Evolutionary conservation across 805 yeast species (phyloP).

Genomic region (Tetrapisispora iriomotensis): DNA sequence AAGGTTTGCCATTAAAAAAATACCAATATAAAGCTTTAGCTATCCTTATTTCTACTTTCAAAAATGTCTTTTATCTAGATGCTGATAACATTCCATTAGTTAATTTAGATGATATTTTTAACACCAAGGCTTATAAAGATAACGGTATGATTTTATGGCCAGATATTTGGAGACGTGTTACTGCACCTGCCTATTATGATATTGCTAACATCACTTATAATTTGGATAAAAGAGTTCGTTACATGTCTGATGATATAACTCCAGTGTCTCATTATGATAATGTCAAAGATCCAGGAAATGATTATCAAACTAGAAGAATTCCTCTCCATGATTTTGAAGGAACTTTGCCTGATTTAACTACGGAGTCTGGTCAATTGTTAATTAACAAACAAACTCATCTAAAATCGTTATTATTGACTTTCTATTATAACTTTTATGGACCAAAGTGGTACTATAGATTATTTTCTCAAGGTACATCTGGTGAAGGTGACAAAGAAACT

Average conservation of each 20-base stretch:
- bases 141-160: conserved; percentile 63
- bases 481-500: conserved; percentile 77
- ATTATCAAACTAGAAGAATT: conserved; percentile 21
- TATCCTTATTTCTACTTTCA: conserved; percentile 63
- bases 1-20: conserved; percentile 34
- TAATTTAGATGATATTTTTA: conserved; percentile 38
- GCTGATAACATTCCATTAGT: conserved; percentile 57
- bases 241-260: conserved; percentile 19
- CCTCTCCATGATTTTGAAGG: conserved; percentile 54
- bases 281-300: conserved; percentile 2
- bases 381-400: conserved; percentile 52
- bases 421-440: conserved; percentile 59
- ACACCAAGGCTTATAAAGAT: conserved; percentile 35
- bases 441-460: conserved; percentile 59
- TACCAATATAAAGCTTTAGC: conserved; percentile 71
- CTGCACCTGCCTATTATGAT: conserved; percentile 50
- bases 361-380: conserved; percentile 63
- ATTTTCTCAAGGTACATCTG: conserved; percentile 63
- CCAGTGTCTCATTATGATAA: conserved; percentile 11
- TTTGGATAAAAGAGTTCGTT: conserved; percentile 29
- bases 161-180: conserved; percentile 64
- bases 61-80: conserved; percentile 63
- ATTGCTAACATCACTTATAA: conserved; percentile 37
- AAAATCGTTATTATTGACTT: conserved; percentile 46
- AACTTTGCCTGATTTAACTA: conserved; percentile 54